phyloP scores from a whole-genome alignment of 2,329 filamentous ascomycete species.

The Arthrobotrys pseudoclavata region DNA sequence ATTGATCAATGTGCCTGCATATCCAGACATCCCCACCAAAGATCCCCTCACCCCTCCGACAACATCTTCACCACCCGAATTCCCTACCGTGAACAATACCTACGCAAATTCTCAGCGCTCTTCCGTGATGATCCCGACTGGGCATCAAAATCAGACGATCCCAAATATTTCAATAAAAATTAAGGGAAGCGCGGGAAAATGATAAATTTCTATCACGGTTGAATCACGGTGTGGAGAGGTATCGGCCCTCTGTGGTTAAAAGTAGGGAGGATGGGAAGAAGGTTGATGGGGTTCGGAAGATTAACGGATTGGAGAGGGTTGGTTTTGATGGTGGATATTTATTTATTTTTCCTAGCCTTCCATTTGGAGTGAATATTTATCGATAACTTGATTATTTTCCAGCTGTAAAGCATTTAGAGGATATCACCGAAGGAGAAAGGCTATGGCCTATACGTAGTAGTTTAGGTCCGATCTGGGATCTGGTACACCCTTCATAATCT shows the following conservation, averaged over 20 bases:
- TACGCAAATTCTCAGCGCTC: constrained; percentile 5
- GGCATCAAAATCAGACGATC: constrained; percentile 16
- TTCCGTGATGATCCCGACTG: constrained; percentile 19
- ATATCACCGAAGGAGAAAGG: constrained; percentile 68
- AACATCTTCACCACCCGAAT: neutral
- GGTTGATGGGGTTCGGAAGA: constrained; percentile 41
- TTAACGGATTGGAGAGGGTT: constrained; percentile 20
- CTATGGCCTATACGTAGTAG: constrained; percentile 76
- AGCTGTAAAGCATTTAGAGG: constrained; percentile 67
- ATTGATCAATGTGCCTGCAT: neutral
- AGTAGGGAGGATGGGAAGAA: constrained; percentile 1
- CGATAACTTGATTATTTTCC: too few species aligned
- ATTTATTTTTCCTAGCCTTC: neutral
- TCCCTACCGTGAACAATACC: constrained; percentile 22
- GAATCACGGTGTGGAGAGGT: constrained; percentile 1
- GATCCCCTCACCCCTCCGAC: constrained; percentile 7
- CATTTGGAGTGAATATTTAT: too few species aligned
- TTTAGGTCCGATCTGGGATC: constrained; percentile 72
- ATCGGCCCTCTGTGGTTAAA: constrained; percentile 2
- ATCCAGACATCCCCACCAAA: neutral
- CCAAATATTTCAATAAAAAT: neutral
- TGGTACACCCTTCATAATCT: constrained; percentile 76
- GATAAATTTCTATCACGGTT: neutral
- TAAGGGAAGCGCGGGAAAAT: neutral
- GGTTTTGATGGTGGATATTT: constrained; percentile 17